Evolutionary conservation across 2,329 filamentous ascomycete species (phyloP).

Genomic region (Dactylellina cionopaga): DNA sequence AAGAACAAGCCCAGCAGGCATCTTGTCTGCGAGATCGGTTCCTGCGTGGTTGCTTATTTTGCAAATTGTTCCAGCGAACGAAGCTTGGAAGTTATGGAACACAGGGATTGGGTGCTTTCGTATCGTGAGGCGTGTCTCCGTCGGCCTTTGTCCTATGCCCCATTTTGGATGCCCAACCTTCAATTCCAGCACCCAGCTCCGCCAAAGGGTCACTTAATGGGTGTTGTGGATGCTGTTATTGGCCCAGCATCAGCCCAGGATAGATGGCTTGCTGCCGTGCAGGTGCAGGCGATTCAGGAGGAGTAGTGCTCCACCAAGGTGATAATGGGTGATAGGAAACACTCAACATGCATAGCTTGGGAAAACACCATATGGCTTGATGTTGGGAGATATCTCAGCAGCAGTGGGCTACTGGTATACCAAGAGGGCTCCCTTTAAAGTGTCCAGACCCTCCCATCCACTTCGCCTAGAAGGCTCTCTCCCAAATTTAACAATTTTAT

Average conservation of each 20-base stretch:
- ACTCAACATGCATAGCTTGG: conserved; percentile 16
- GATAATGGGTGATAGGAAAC: no score
- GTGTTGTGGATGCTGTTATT: conserved; percentile 44
- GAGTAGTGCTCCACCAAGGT: conserved; percentile 29
- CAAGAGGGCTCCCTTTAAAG: no score
- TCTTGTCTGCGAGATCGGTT: conserved; percentile 42
- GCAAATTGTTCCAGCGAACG: conserved; percentile 14
- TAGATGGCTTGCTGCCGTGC: conserved; percentile 21
- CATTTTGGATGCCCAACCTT: background rate
- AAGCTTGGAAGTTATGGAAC: conserved; percentile 7
- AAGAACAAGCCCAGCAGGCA: conserved; percentile 10
- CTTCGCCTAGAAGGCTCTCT: conserved; percentile 44
- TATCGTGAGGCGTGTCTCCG: conserved; percentile 30
- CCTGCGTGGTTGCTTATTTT: conserved; percentile 45
- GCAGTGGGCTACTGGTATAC: background rate
- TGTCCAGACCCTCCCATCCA: conserved; percentile 41
- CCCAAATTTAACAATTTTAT: conserved; percentile 38
- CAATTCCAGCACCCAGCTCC: conserved; percentile 32
- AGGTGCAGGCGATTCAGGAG: conserved; percentile 36
- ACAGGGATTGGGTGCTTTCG: conserved; percentile 5
- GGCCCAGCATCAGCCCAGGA: conserved; percentile 13
- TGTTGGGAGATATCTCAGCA: no score
- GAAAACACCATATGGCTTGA: background rate
- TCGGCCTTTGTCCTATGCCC: conserved; percentile 49
- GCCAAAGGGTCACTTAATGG: no score